Percentiles rank a stretch among this genome's conserved stretches.
phyloP scores from a whole-genome alignment of 2,329 filamentous ascomycete genomes.

The Ophiostoma perfectum region DNA sequence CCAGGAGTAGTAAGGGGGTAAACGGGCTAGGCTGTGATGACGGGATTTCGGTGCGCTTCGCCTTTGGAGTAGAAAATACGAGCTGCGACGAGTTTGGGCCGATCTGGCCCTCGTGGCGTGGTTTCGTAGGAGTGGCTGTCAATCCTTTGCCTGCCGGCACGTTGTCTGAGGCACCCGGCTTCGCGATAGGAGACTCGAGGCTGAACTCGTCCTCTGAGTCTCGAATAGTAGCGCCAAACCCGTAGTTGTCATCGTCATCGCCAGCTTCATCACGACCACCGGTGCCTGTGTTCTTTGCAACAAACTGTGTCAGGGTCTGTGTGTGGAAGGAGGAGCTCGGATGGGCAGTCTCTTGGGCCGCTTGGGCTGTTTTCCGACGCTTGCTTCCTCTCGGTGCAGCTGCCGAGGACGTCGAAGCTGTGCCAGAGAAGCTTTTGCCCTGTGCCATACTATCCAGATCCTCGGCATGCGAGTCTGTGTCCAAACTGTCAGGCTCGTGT shows the following conservation, averaged over 20 bases:
- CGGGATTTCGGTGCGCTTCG: constrained; percentile 37
- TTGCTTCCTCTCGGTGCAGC: background rate
- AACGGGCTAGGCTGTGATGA: constrained; percentile 43
- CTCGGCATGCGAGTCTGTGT: constrained; percentile 16
- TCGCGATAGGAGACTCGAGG: background rate
- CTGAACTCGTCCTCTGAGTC: constrained; percentile 28
- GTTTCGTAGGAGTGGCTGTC: background rate
- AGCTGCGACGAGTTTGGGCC: background rate
- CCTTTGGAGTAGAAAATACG: constrained; percentile 4
- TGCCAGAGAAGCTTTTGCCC: background rate
- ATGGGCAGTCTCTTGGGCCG: background rate
- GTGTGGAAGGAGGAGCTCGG: constrained; percentile 28
- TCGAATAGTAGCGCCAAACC: background rate
- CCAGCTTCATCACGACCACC: constrained; percentile 23
- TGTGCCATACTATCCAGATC: constrained; percentile 19
- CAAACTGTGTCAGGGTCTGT: constrained; percentile 35
- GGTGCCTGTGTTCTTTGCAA: constrained; percentile 23
- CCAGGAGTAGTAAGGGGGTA: constrained; percentile 39
- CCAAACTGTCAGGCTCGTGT: constrained; percentile 19
- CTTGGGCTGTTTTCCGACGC: background rate
- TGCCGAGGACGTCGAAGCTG: background rate
- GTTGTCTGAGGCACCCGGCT: background rate
- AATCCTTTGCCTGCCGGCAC: background rate
- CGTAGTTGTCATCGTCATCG: constrained; percentile 23
- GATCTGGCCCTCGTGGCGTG: background rate